phyloP scores from a whole-genome alignment of 2,329 filamentous ascomycete species.

The Pseudocercospora fijiensis region DNA sequence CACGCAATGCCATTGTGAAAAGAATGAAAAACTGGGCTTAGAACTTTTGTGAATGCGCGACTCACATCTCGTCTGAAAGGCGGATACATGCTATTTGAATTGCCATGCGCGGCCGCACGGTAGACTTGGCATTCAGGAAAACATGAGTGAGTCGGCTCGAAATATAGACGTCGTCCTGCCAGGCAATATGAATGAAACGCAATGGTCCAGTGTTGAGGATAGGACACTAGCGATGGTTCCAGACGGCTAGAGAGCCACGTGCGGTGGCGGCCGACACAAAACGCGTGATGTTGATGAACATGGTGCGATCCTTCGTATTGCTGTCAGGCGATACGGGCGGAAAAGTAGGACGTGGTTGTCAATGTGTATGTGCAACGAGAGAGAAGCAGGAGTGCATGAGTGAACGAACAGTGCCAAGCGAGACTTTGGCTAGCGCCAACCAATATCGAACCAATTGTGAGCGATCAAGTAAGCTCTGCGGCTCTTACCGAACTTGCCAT shows the following conservation, averaged over 20 bases:
- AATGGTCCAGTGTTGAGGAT: constrained; percentile 1
- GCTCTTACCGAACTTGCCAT: neutral
- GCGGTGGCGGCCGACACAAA: neutral
- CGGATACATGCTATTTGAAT: neutral
- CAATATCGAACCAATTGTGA: neutral
- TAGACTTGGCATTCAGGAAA: neutral
- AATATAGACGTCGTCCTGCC: neutral
- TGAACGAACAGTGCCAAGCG: neutral
- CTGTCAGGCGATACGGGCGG: neutral
- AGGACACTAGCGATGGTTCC: neutral
- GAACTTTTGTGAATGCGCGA: constrained; percentile 5
- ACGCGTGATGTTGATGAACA: neutral
- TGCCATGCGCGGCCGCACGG: neutral
- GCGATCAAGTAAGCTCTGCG: neutral
- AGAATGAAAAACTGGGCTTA: constrained; percentile 16
- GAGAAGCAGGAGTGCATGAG: neutral
- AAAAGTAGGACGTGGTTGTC: neutral
- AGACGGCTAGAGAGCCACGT: constrained; percentile 11
- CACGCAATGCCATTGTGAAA: constrained; percentile 21
- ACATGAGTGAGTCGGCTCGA: neutral
- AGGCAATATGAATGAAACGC: constrained; percentile 11
- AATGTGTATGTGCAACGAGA: neutral
- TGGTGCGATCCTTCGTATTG: neutral
- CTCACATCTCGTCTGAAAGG: neutral
- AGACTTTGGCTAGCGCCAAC: neutral